Conservation (phyloP, 768 basidiomycete genomes). For the Mycena olivaceomarginata region DNA sequence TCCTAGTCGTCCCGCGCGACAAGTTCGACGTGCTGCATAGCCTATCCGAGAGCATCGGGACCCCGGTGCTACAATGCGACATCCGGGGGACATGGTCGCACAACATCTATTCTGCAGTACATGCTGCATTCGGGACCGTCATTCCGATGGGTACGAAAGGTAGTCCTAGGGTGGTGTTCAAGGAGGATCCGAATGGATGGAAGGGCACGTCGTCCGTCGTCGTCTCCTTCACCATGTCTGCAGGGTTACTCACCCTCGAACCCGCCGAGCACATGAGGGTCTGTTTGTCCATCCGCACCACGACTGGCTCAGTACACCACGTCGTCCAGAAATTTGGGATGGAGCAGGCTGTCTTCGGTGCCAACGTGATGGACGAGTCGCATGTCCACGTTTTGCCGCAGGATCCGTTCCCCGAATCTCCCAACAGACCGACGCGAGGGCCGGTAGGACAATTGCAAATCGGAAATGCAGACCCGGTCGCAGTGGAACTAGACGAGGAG, state of each 20-base stretch:
- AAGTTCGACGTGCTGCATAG: conserved; percentile 31
- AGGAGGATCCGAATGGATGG: conserved; percentile 45
- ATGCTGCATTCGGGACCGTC: conserved; percentile 43
- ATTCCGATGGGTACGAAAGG: conserved; percentile 36
- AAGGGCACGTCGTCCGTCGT: conserved; percentile 41
- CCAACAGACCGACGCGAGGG: not conserved
- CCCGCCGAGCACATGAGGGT: conserved; percentile 21
- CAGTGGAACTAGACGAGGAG: conserved; percentile 50
- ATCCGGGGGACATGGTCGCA: conserved; percentile 18
- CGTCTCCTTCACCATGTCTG: conserved; percentile 44
- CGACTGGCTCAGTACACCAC: not conserved
- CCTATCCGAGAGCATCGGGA: not conserved
- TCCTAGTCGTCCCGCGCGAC: conserved; percentile 42
- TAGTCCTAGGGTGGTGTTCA: conserved; percentile 36
- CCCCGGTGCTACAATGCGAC: conserved; percentile 34
- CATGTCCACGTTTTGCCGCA: conserved; percentile 33
- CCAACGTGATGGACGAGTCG: conserved; percentile 22
- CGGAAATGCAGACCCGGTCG: conserved; percentile 42
- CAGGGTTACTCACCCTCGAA: conserved; percentile 39
- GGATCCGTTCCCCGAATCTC: conserved; percentile 8
- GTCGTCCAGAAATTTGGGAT: conserved; percentile 7
- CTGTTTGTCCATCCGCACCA: conserved; percentile 36
- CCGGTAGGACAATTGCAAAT: conserved; percentile 26
- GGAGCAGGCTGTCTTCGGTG: conserved; percentile 26
- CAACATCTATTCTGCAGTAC: conserved; percentile 40